Evolutionary conservation across 2,329 filamentous ascomycete species (phyloP), one percentile per base, ranked within the genome.

Genomic region (Pseudogymnoascus sp.): DNA sequence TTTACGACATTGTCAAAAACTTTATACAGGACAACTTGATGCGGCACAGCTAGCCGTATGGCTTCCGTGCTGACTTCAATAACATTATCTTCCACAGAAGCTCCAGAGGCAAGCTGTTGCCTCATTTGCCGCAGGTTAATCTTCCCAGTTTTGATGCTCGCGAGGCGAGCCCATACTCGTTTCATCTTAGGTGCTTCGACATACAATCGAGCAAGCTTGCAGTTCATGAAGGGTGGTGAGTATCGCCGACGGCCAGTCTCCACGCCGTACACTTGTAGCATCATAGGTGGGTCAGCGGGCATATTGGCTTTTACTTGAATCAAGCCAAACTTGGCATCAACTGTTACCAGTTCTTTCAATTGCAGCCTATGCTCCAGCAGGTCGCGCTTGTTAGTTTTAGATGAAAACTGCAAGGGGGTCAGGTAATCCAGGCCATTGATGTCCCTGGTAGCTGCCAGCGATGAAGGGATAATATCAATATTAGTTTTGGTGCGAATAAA

Each of bases 1-100:
- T 97, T 99, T 68, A 90, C 85, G 60, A 95, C 79, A 70, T 97
- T 99, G 76, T 99, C 94, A n/a, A 93, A 89, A 65, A 99, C 88
- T 65, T 88, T 88, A 74, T 94, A 89, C 70, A 97, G 83, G 23
- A 95, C 85, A 68, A 99, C 83, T 69, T 96, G 92, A 74, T 97
- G 92, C 1, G 95, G 94, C 10, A 99, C 87, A 5, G 88, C 91
- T 49, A 97, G 73, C 11, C 94, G 87, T 65, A 97, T 89, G 8
- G 92, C 92, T 68, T 97, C 94, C 0, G 89, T 84, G 41, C 85
- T 86, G 7, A 97, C 75, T 72, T 99, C 94, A 62, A 97, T 84
- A 60, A 92, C 89, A 67, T 85, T 91, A 65, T 96, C 91, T 29
- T 92, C 86, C 1, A 85, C 78, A 49, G 85, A 74, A 2, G 75